phyloP scores from a whole-genome alignment of 2,329 filamentous ascomycete species.

The Botrytis byssoidea region DNA sequence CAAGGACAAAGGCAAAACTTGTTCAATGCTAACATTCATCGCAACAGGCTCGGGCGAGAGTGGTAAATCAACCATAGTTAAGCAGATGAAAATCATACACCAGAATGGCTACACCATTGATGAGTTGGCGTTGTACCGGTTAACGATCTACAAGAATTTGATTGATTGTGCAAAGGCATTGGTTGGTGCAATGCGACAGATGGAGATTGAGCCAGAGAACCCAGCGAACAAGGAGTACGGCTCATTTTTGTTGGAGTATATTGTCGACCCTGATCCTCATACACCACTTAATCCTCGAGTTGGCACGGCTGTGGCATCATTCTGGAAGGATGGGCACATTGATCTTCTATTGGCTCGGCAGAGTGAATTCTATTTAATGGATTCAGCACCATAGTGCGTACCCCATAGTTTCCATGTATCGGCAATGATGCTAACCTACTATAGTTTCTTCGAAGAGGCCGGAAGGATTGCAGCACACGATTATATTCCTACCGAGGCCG shows the following conservation, averaged over 20 bases:
- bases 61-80: constrained; percentile 98
- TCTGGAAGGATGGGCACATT: constrained; percentile 89
- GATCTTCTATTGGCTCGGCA: constrained; percentile 85
- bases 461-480: constrained; percentile 77
- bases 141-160: constrained; percentile 97
- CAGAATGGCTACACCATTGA: constrained; percentile 96
- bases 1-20: neutral
- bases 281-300: constrained; percentile 78
- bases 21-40: constrained; percentile 32
- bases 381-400: constrained; percentile 90
- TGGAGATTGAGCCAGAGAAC: constrained; percentile 75
- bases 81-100: constrained; percentile 99
- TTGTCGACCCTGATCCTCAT: constrained; percentile 86
- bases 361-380: constrained; percentile 99
- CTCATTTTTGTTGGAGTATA: constrained; percentile 81
- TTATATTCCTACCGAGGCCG: constrained; percentile 90
- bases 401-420: neutral
- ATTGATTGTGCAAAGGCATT: constrained; percentile 95
- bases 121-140: constrained; percentile 88
- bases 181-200: constrained; percentile 87
- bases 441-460: constrained; percentile 93
- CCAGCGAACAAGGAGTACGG: constrained; percentile 71
- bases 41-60: constrained; percentile 87
- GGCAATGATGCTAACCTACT: constrained; percentile 24
- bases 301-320: constrained; percentile 75